Base-by-base conservation (phyloP, 805 yeast species). In the Pichia exigua region DNA sequence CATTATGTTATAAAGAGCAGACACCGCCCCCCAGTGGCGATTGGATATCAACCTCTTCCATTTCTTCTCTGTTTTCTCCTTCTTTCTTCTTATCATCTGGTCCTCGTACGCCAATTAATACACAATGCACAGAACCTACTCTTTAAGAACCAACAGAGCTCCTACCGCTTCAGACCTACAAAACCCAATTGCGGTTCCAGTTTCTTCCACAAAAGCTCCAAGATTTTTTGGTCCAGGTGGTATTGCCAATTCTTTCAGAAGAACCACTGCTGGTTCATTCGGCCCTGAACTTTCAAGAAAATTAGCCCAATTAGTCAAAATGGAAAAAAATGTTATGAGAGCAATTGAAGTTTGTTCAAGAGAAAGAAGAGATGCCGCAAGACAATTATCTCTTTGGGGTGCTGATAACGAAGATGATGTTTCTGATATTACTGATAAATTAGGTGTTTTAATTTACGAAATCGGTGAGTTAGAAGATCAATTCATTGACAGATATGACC, bases 191-290 rank as follows among this genome's bases (percentile, higher is more conserved):
- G 90, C 91, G 32, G 92, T 91, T 60, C 77, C 89, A 40, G 75
- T 87, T 30, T 80, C 92, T 12, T 73, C 88, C 48, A 85, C 91
- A 63, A 77, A 55, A 35, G 42, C 51, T 17, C 55, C 55, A 41
- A 83, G 83, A 65, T 92, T 91, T 75, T 92, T 94, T 65, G 98
- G 98, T 65, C 82, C 83, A 70, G 89, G 91, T 51, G 76, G 80
- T 17, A 67, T 78, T 64, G 72, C 81, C 47, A 58, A 58, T 54
- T 56, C 65, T 28, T 55, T 66, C 65, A 79, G 91, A 72, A 81
- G 80, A 66, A 75, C 80, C 49, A 76, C 87, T 48, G 92, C 94
- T 50, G 94, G 91, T 51, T 76, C 83, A 45, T 79, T 83, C 59
- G 92, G 91, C 21, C 95, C 95, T 8, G 94, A 85, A 64, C 72